Conservation (phyloP, 2,329 filamentous ascomycete species). For the Diatrype stigma region DNA sequence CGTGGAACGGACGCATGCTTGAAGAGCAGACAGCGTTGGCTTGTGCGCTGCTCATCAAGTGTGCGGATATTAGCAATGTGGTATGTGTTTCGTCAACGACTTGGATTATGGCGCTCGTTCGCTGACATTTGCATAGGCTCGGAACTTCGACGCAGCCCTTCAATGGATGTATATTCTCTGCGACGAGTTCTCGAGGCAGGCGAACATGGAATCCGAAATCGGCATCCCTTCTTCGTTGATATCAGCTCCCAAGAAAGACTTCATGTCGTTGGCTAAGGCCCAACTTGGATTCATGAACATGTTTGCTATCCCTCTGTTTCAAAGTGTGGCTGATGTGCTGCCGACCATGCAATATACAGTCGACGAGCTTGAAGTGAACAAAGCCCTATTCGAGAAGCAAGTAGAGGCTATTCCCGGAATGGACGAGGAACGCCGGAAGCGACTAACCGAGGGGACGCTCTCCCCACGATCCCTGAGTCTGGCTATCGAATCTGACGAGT, state of each 20-base stretch:
- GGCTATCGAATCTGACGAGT: conserved; percentile 22
- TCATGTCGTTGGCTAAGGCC: conserved; percentile 75
- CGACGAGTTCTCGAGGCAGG: conserved; percentile 90
- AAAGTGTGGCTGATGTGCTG: conserved; percentile 79
- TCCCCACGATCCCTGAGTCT: conserved; percentile 44
- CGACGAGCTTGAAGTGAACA: conserved; percentile 75
- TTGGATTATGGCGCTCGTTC: not conserved
- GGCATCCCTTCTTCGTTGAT: conserved; percentile 85
- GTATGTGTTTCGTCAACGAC: conserved; percentile 49
- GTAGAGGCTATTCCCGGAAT: conserved; percentile 59
- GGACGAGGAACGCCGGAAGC: conserved; percentile 32
- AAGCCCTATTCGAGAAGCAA: conserved; percentile 64
- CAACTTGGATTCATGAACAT: conserved; percentile 97
- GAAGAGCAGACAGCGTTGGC: conserved; percentile 74
- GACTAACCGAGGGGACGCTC: conserved; percentile 37
- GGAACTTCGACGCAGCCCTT: conserved; percentile 75
- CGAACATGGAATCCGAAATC: conserved; percentile 83
- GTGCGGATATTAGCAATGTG: conserved; percentile 97
- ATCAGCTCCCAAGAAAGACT: conserved; percentile 77
- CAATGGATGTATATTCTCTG: conserved; percentile 93
- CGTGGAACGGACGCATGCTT: conserved; percentile 71
- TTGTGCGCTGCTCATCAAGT: conserved; percentile 95
- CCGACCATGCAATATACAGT: conserved; percentile 82
- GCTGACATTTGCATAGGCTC: conserved; percentile 55
- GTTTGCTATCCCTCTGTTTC: conserved; percentile 88